Evolutionary conservation across 306 rosid species (phyloP), one percentile per base, ranked within the genome.

Genomic region (Carpinus viminea): DNA sequence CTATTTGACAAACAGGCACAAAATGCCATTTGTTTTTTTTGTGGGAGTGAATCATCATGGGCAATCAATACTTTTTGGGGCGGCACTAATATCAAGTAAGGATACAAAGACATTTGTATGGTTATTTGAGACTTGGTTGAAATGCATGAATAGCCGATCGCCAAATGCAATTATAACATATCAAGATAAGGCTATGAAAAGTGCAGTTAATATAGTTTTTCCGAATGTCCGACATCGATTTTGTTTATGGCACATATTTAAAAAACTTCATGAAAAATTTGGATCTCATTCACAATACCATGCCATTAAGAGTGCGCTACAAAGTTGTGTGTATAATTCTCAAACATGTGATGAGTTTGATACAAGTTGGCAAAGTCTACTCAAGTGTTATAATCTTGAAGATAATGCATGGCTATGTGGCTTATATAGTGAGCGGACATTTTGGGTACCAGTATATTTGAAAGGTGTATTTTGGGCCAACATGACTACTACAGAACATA

Each of bases 181-280:
- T 24, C 71, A 81, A 65, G 79, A 78, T 24, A 79, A 28, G n/a
- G 78, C 73, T 26, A 82, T 79, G 60, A 53, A 76, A 51, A 72
- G 31, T 46, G 82, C 82, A 46, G 70, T 73, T 8, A 74, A 46
- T 31, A 64, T 47, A 28, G 83, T 81, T 0, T 77, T 84, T 18
- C 81, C 83, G 48, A 31, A 75, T 13, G 48, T 79, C 15, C 70
- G 26, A 36, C 83, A 78, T 65, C 54, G 81, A 2, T 64, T 77
- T 83, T 85, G 81, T 46, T 68, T 78, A 21, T 78, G 76, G 65
- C 48, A 75, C 51, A 68, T 85, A 45, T 74, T 77, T 83, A 70
- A 68, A 41, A 84, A 72, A 56, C 5, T 84, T 9, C 52, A 55
- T 28, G 83, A 74, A 31, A 73, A 78, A 57, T 18, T 81, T 21